Evolutionary conservation across 176 grass and related monocot genomes (phyloP), one percentile per base, ranked within the genome.

Genomic region (Tillandsia fasciculata): DNA sequence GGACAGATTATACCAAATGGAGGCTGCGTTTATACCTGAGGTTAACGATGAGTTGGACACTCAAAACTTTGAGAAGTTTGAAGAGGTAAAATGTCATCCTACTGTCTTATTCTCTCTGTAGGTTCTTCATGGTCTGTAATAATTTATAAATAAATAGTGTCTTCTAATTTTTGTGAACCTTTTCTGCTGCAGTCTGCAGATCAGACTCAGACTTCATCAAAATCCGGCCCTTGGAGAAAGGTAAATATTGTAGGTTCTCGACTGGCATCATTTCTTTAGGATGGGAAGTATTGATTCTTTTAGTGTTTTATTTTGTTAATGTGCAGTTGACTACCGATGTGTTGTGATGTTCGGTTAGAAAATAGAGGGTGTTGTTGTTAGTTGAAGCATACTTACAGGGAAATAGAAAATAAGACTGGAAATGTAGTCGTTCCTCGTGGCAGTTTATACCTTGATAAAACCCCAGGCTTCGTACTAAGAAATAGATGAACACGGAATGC

Each of bases 41-140:
- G 94, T 97, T 64, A 97, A 83, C 6, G 94, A 93, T 82, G 94
- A 97, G 26, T 75, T 97, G 72, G 94, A 97, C 58, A 97, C 94
- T 53, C 89, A 93, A 77, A 97, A 97, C 50, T 97, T 97, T 64
- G 94, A 97, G 79, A 97, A 90, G 71, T 97, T 93, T 56, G 94
- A 97, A 72, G 94, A 97, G 89, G 94, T 97, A 74, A 23, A 64
- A 29, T 64, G 51, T 18, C 26, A 51, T 68, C 42, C 11, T 50
- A 77, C 70, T 70, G 7, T 27, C 77, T 66, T 77, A 9, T 66
- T 53, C 10, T 74, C 51, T 8, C 74, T 69, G 64, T 50, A 26
- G 24, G 67, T 63, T 68, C 33, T 42, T 42, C 33, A 42, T 42
- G 33, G 33, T 42, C 33, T 7, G 33, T 42, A 42, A 42, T 42